Evolutionary conservation across 768 basidiomycete genomes (phyloP), one percentile per base, ranked within the genome.

Genomic region (Leccinum longicurvipes): DNA sequence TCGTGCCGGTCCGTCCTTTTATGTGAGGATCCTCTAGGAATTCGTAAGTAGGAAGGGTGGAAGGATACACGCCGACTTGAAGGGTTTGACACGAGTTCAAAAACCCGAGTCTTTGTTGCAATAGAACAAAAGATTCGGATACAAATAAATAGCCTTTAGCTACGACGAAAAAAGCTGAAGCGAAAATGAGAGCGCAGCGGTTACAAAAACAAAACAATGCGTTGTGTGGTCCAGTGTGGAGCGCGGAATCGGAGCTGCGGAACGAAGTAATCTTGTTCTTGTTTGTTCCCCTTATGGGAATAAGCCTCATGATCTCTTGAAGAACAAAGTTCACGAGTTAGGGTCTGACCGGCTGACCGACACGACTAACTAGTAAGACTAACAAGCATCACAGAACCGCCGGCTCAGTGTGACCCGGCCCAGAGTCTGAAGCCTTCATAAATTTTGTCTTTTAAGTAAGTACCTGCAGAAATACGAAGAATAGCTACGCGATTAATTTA

Each of bases 401-500:
- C 41, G 19, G 11, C n/a, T 19, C 19, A 41, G 10, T 42, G 41
- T 19, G 17, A 19, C 21, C 5, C 19, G 10, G 14, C 23, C 42
- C 12, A n/a, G n/a, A n/a, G n/a, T 44, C 12, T 44, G 42, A 7
- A 44, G 11, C 12, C 15, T 44, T 44, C 12, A n/a, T 21, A 23
- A 23, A 7, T 23, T 34, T 19, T 29, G 31, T 7, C 24, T 42
- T 17, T 57, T 12, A 23, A 31, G 42, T 12, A 23, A 31, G 42
- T 19, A 27, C 19, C 28, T 9, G 24, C 28, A 24, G 24, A 5
- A 36, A 24, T 41, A 44, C 27, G 15, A 32, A 41, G 32, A 27
- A 32, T 36, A 54, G 11, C 28, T 32, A 50, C 15, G n/a, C 6
- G 9, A 55, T 56, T 29, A 50, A 54, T 52, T 49, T 45, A 51